Evolutionary conservation across 495 filamentous ascomycete species (phyloP).

Genomic region (Aeminium ludgeri): DNA sequence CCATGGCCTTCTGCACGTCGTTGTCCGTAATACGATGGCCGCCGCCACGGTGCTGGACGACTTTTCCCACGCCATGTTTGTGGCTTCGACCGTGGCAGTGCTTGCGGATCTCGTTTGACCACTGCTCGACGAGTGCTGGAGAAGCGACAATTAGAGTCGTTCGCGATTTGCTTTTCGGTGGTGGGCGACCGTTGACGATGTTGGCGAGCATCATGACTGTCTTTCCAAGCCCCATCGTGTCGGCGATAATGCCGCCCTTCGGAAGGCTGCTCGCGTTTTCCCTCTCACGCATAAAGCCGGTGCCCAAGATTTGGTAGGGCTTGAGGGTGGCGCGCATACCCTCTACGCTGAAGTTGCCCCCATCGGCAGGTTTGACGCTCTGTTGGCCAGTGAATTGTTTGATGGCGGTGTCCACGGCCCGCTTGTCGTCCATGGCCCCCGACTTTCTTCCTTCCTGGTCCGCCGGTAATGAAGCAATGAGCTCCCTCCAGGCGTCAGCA

Average conservation of each 20-base stretch:
- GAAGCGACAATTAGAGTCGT: conserved; percentile 37
- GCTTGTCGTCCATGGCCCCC: no score
- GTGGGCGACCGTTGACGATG: conserved; percentile 17
- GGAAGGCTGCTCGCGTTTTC: conserved; percentile 30
- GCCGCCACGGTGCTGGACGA: conserved; percentile 11
- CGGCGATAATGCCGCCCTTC: conserved; percentile 38
- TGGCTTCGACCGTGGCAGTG: conserved; percentile 17
- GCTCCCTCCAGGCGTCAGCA: conserved; percentile 17
- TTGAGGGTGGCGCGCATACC: conserved; percentile 33
- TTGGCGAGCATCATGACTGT: conserved; percentile 33
- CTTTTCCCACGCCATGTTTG: conserved; percentile 3
- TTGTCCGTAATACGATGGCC: conserved; percentile 7
- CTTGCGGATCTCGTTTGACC: conserved; percentile 26
- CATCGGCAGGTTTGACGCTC: conserved; percentile 17
- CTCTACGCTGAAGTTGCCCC: conserved; percentile 31
- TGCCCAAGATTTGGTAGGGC: conserved; percentile 38
- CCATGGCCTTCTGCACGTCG: conserved; percentile 10
- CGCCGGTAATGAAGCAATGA: conserved; percentile 20
- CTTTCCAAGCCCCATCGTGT: conserved; percentile 50
- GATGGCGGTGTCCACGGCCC: no score
- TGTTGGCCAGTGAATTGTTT: conserved; percentile 26
- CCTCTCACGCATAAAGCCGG: conserved; percentile 39
- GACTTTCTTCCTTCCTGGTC: conserved; percentile 10
- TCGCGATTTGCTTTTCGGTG: conserved; percentile 11
- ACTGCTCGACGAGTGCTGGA: conserved; percentile 29